phyloP scores from a whole-genome alignment of 2,329 filamentous ascomycete species.

The Dactylellina cionopaga region DNA sequence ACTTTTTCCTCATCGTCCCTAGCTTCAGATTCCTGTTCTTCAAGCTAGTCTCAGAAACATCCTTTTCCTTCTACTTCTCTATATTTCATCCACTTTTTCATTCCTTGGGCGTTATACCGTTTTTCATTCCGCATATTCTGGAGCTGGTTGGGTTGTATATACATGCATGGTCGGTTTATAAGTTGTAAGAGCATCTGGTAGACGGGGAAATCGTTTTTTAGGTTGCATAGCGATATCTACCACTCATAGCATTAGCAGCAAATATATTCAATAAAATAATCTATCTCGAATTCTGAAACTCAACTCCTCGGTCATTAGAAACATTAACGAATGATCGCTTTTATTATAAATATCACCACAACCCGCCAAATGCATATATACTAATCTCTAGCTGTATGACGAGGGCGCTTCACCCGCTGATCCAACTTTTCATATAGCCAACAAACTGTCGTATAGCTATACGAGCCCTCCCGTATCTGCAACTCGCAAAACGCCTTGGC shows the following conservation, averaged over 20 bases:
- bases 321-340: too few species aligned
- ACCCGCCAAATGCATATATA: too few species aligned
- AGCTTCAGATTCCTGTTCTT: background rate
- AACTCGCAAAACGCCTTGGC: constrained; percentile 11
- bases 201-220: too few species aligned
- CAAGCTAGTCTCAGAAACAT: background rate
- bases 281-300: too few species aligned
- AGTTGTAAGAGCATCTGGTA: too few species aligned
- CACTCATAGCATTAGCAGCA: too few species aligned
- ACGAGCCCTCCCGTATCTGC: background rate
- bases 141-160: background rate
- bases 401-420: background rate
- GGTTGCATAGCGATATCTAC: too few species aligned
- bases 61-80: background rate
- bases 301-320: too few species aligned
- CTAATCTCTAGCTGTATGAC: too few species aligned
- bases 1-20: background rate
- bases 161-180: background rate
- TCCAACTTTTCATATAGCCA: constrained; percentile 3
- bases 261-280: too few species aligned
- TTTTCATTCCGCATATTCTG: background rate
- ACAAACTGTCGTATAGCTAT: background rate
- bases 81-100: background rate
- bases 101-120: background rate
- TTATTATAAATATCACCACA: too few species aligned